Conservation (phyloP, 2,329 filamentous ascomycete species). For the Fusarium clavum region DNA sequence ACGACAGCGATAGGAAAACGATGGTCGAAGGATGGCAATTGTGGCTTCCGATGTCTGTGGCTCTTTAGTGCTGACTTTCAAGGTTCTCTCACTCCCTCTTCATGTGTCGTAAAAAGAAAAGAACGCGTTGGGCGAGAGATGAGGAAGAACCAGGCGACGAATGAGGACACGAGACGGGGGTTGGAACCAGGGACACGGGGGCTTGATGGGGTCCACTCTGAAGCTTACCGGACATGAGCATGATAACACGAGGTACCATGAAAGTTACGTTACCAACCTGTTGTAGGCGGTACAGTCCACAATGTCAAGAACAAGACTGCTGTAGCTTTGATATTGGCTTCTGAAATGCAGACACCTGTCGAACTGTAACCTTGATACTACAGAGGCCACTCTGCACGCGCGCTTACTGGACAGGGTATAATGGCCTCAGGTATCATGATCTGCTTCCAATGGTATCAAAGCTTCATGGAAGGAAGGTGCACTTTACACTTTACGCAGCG, state of each 20-base stretch:
- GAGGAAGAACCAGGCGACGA: conserved; percentile 44
- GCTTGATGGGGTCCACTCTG: conserved; percentile 37
- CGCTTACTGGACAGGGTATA: not conserved
- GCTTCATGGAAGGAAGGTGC: not conserved
- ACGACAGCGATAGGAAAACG: conserved; percentile 20
- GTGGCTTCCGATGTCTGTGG: conserved; percentile 37
- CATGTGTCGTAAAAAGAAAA: conserved; percentile 46
- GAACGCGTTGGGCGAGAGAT: conserved; percentile 44
- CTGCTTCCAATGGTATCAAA: not conserved
- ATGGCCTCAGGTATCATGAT: not conserved
- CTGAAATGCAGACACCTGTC: not conserved
- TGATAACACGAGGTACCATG: conserved; percentile 33
- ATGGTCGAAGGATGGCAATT: conserved; percentile 27
- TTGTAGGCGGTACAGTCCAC: conserved; percentile 26
- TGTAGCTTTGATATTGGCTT: conserved; percentile 20
- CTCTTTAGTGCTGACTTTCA: conserved; percentile 41
- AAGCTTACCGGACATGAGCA: conserved; percentile 39
- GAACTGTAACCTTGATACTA: not conserved
- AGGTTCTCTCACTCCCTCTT: conserved; percentile 34
- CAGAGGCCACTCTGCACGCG: not conserved
- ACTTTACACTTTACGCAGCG: not conserved
- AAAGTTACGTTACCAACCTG: conserved; percentile 22
- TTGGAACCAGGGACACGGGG: conserved; percentile 35
- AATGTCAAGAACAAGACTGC: not conserved
- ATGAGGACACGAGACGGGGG: conserved; percentile 39